Percentiles rank a stretch among this genome's conserved stretches.
phyloP scores from a whole-genome alignment of 1,284 basidiomycete species.

The Marasmius fiardii region DNA sequence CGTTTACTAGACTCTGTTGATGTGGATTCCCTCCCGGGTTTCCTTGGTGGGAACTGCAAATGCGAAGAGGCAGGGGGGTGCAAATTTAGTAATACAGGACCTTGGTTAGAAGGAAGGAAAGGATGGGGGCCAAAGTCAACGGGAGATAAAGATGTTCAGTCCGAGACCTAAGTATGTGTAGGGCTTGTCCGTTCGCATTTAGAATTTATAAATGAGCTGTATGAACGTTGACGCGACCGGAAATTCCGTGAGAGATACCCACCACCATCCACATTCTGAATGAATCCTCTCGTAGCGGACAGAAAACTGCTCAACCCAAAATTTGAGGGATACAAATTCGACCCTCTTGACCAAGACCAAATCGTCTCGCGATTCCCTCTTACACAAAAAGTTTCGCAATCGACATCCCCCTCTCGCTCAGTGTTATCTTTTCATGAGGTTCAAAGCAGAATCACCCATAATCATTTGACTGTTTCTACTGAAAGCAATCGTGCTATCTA shows the following conservation, averaged over 20 bases:
- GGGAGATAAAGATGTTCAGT: neutral
- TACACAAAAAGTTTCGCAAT: conserved; percentile 53
- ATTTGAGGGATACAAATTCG: conserved; percentile 82
- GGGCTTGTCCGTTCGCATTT: too few relatives aligned
- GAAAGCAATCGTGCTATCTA: conserved; percentile 57
- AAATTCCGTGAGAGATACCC: neutral
- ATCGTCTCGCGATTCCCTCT: conserved; percentile 49
- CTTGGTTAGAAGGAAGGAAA: conserved; percentile 61
- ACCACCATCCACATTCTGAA: neutral
- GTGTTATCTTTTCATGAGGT: conserved; percentile 79
- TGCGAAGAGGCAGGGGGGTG: conserved; percentile 57
- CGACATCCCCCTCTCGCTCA: conserved; percentile 52
- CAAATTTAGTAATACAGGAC: conserved; percentile 57
- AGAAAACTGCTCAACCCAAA: conserved; percentile 66
- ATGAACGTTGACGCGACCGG: neutral
- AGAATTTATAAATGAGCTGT: too few relatives aligned
- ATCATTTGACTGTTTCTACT: conserved; percentile 65
- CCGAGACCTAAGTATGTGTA: neutral
- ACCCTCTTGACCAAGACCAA: conserved; percentile 53
- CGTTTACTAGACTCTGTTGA: conserved; percentile 54
- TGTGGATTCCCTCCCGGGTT: conserved; percentile 40
- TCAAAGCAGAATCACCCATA: conserved; percentile 80
- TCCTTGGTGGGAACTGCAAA: conserved; percentile 42
- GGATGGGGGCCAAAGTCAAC: conserved; percentile 44
- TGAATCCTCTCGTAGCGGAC: conserved; percentile 10